Base-by-base conservation (phyloP, 306 rosid genomes). In the Begonia loranthoides region DNA sequence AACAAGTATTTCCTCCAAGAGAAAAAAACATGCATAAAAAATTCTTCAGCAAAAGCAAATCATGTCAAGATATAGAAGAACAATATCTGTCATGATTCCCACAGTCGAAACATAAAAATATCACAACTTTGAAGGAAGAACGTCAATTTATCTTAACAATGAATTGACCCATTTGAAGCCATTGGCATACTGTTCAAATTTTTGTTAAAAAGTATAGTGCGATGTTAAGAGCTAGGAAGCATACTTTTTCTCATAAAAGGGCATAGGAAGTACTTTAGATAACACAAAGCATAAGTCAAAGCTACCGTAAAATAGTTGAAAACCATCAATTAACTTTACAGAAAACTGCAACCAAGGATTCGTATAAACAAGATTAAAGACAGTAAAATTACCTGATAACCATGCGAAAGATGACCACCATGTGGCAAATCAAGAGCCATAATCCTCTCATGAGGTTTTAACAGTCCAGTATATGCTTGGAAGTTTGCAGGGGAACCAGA, bases 361-460 rank as follows among this genome's bases (percentile, higher is more conserved):
- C 14, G n/a, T 48, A 12, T n/a, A 10, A 5, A 57, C 9, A 48
- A 48, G 12, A 34, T 52, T 49, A 12, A 52, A 46, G 4, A 10
- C 19, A 45, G 47, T 2, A 28, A 19, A 47, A 44, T 64, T 54
- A 87, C 96, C 96, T 87, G 96, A 72, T 87, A 87, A 61, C 96
- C 96, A 72, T 87, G 96, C 13, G 96, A 87, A 65, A 87, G 83
- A 76, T 87, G 96, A 36, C 96, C 94, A 46, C 96, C 92, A 51
- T 87, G 96, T 48, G 96, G 96, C 66, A 87, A 80, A 76, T 87
- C 96, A 55, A 87, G 96, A 38, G 94, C 96, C 96, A 87, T 87
- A 57, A 87, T 87, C 72, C 96, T 80, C 75, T 83, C 94, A 45
- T 87, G 96, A 59, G 96, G 96, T 72, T 87, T 87, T 76, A 87